phyloP scores from a whole-genome alignment of 768 basidiomycete genomes.

The Chalciporus pseudorubinellus region DNA sequence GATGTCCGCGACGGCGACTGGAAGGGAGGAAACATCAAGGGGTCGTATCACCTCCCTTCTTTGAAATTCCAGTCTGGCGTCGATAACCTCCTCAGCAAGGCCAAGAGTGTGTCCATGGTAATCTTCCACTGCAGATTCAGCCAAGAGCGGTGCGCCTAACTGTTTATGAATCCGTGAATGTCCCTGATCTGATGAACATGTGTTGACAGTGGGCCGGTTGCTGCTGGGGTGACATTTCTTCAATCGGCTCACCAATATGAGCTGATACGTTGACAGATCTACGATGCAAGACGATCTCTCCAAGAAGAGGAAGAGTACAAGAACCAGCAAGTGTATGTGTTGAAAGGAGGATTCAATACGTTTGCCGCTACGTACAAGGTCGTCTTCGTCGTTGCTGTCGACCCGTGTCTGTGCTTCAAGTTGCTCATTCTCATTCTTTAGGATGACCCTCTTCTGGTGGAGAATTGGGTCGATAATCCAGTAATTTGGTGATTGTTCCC shows the following conservation, averaged over 20 bases:
- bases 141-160: conserved; percentile 60
- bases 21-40: conserved; percentile 74
- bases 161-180: background rate
- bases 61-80: conserved; percentile 54
- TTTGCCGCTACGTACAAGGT: conserved; percentile 75
- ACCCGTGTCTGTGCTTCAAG: no score
- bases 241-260: background rate
- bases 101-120: conserved; percentile 58
- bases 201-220: conserved; percentile 64
- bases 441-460: conserved; percentile 69
- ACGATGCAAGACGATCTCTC: conserved; percentile 58
- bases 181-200: conserved; percentile 5
- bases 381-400: background rate
- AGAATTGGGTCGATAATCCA: conserved; percentile 62
- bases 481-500: conserved; percentile 51
- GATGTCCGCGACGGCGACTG: conserved; percentile 87
- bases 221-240: conserved; percentile 56
- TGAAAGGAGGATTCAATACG: conserved; percentile 67
- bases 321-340: conserved; percentile 58
- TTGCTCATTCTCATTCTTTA: conserved; percentile 24
- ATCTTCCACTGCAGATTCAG: conserved; percentile 81
- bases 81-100: conserved; percentile 55
- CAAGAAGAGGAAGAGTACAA: conserved; percentile 40
- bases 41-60: conserved; percentile 62
- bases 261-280: conserved; percentile 46